These are phyloP conservation scores for Aspergillus caelatus DNA, from an alignment of 2,329 filamentous ascomycete species.

Conservation along the genomic window DNA sequence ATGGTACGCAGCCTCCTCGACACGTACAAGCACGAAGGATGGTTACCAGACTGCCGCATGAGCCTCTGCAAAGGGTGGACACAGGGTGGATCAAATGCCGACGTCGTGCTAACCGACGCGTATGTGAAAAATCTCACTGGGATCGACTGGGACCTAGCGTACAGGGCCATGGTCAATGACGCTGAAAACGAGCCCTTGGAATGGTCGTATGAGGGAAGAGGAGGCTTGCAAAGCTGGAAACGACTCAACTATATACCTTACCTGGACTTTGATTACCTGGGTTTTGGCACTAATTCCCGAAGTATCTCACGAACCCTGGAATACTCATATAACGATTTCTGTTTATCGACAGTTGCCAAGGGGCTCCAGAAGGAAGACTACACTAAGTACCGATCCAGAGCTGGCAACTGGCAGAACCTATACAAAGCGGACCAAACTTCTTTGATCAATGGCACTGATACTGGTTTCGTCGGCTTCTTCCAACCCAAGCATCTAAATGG, in stretches of 20 bases:
- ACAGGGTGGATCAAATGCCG: conserved; percentile 73
- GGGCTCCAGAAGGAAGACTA: conserved; percentile 59
- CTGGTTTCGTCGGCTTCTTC: conserved; percentile 72
- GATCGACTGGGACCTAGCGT: conserved; percentile 70
- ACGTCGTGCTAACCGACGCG: conserved; percentile 69
- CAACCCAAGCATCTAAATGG: conserved; percentile 69
- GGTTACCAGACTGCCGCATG: conserved; percentile 75
- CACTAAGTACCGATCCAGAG: conserved; percentile 60
- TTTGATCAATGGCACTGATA: conserved; percentile 58
- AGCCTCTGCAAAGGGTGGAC: conserved; percentile 71
- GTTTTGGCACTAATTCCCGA: conserved; percentile 70
- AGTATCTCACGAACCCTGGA: conserved; percentile 73
- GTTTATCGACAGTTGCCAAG: conserved; percentile 64
- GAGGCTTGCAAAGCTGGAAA: conserved; percentile 73
- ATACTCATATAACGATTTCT: conserved; percentile 76
- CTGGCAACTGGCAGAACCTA: conserved; percentile 70
- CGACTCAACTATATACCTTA: conserved; percentile 69
- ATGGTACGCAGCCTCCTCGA: conserved; percentile 73
- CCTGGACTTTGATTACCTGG: conserved; percentile 67
- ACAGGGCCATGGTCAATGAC: conserved; percentile 69
- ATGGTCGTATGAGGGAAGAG: conserved; percentile 71
- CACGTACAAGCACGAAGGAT: conserved; percentile 69
- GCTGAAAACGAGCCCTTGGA: conserved; percentile 70
- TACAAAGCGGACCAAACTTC: conserved; percentile 65
- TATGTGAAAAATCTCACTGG: conserved; percentile 67